Evolutionary conservation across 2,329 filamentous ascomycete genomes (phyloP).

Genomic region (Microdochium paspali): DNA sequence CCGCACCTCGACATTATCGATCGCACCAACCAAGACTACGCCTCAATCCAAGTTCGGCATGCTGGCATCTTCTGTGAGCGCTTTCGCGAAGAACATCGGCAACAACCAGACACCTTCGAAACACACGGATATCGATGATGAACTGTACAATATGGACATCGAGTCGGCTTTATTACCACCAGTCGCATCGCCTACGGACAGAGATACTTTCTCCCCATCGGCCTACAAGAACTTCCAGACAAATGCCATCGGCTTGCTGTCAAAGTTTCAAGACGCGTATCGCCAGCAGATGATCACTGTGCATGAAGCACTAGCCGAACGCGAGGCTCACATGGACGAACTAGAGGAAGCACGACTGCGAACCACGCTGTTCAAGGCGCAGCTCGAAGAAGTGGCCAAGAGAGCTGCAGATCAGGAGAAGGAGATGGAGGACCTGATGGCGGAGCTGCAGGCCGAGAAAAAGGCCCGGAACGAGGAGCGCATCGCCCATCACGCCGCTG

Average conservation of each 20-base stretch:
- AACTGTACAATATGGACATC: slow-evolving; percentile 46
- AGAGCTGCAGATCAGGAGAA: slow-evolving; percentile 44
- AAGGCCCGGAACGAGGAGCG: slow-evolving; percentile 25
- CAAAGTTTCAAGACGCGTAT: slow-evolving; percentile 49
- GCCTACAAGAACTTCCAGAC: slow-evolving; percentile 52
- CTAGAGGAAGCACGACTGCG: slow-evolving; percentile 44
- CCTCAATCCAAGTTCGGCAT: slow-evolving; percentile 33
- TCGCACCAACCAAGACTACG: slow-evolving; percentile 21
- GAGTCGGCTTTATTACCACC: slow-evolving; percentile 42
- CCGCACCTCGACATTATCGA: slow-evolving; percentile 12
- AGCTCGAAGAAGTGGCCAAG: slow-evolving; percentile 49
- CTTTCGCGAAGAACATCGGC: slow-evolving; percentile 28
- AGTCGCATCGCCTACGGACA: slow-evolving; percentile 25
- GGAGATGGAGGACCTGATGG: slow-evolving; percentile 37
- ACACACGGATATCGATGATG: slow-evolving; percentile 30
- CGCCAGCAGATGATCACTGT: slow-evolving; percentile 40
- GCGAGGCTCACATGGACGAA: slow-evolving; percentile 44
- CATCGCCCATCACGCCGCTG: slow-evolving; percentile 17
- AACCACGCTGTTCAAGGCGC: slow-evolving; percentile 43
- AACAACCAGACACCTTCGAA: slow-evolving; percentile 13
- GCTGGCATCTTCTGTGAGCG: slow-evolving; percentile 34
- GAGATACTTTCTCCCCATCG: slow-evolving; percentile 46
- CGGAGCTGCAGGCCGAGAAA: slow-evolving; percentile 43
- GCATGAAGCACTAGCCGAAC: slow-evolving; percentile 41
- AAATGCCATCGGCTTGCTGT: slow-evolving; percentile 45